phyloP scores from a whole-genome alignment of 2,329 filamentous ascomycete species.

The Aspergillus japonicus region DNA sequence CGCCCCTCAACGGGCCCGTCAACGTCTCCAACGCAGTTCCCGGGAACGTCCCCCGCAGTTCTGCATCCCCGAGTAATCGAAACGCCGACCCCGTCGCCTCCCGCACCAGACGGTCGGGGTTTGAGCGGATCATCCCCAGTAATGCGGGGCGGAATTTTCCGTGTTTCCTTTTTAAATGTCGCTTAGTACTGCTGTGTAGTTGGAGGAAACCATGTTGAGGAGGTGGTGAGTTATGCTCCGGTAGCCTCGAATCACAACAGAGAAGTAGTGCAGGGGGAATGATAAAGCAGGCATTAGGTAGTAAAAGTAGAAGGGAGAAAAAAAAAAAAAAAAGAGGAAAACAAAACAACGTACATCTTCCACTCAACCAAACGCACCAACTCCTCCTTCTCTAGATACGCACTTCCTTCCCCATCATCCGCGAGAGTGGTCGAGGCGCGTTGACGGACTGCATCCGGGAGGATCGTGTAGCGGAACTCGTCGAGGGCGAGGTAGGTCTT shows the following conservation, averaged over 20 bases:
- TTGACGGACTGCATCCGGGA: slow-evolving; percentile 28
- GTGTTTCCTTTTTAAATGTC: slow-evolving; percentile 33
- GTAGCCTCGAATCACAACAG: too few relatives aligned
- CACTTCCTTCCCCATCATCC: slow-evolving; percentile 7
- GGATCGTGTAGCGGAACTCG: slow-evolving; percentile 37
- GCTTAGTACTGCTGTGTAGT: too few relatives aligned
- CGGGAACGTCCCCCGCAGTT: slow-evolving; percentile 25
- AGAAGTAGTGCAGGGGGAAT: too few relatives aligned
- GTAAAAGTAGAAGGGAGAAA: too few relatives aligned
- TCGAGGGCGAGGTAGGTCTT: slow-evolving; percentile 34
- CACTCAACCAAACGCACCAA: slow-evolving; percentile 43
- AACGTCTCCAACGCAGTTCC: slow-evolving; percentile 33
- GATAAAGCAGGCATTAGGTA: too few relatives aligned
- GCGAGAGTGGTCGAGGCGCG: slow-evolving; percentile 9
- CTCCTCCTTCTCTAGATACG: slow-evolving; percentile 34
- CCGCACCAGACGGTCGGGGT: slow-evolving; percentile 26
- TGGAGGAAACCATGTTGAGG: too few relatives aligned
- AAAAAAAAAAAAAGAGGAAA: too few relatives aligned
- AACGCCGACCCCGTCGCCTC: slow-evolving; percentile 31
- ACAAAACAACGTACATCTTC: slow-evolving; percentile 46
- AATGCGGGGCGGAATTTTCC: slow-evolving; percentile 41
- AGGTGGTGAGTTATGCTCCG: too few relatives aligned
- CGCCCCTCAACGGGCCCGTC: slow-evolving; percentile 38
- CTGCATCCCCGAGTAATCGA: background rate
- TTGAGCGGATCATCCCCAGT: slow-evolving; percentile 41